Conservation (phyloP, 805 yeast species). For the Candida krabiensis region DNA sequence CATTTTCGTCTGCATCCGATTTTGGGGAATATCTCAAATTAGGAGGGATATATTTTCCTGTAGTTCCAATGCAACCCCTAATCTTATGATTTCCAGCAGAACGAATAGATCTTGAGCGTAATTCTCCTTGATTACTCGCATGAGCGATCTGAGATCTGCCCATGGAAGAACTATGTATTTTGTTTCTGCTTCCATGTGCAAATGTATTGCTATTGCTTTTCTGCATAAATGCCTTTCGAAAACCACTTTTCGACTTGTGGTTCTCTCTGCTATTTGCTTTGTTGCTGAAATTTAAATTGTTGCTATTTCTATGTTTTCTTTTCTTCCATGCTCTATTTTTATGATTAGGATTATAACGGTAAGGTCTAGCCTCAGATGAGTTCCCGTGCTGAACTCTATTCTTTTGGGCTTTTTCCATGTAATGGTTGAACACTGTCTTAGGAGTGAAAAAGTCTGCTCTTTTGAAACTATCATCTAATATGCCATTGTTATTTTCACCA, state of each 20-base stretch:
- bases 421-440: conserved; percentile 67
- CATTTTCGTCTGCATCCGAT: conserved; percentile 19
- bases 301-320: conserved; percentile 26
- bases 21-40: conserved; percentile 53
- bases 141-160: conserved; percentile 18
- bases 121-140: conserved; percentile 5
- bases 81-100: conserved; percentile 15
- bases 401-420: conserved; percentile 62
- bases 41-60: conserved; percentile 74
- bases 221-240: conserved; percentile 8
- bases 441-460: conserved; percentile 80
- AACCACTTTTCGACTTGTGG: conserved; percentile 15
- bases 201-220: conserved; percentile 3
- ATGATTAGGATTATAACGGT: conserved; percentile 22
- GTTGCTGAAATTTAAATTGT: conserved; percentile 15
- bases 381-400: conserved; percentile 24
- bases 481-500: conserved; percentile 16
- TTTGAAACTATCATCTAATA: conserved; percentile 32
- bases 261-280: conserved; percentile 31
- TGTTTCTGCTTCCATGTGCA: conserved; percentile 4
- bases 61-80: conserved; percentile 30
- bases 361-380: conserved; percentile 12
- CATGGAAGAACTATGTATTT: conserved; percentile 23
- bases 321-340: conserved; percentile 30
- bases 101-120: conserved; percentile 1